Evolutionary conservation across 225 moss, liverwort and hornwort species (phyloP).

Genomic region (Neckera pumila): DNA sequence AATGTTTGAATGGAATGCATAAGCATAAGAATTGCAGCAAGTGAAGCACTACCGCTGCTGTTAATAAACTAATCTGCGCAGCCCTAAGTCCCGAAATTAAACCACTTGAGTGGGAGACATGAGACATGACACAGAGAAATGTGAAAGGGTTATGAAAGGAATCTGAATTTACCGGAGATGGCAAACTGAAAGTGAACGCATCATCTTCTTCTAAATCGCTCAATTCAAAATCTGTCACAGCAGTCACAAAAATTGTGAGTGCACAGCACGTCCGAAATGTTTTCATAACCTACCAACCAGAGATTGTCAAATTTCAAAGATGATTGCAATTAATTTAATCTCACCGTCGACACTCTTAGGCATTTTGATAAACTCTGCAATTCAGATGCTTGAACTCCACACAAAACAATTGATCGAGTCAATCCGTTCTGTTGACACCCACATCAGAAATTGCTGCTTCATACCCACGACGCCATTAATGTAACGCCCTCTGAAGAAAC

Average conservation of each 20-base stretch:
- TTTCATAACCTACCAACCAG: neutral
- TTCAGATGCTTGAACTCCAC: neutral
- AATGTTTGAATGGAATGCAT: no score
- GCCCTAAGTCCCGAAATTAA: neutral
- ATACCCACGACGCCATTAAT: neutral
- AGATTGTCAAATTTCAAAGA: neutral
- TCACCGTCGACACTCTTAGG: neutral
- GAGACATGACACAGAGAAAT: neutral
- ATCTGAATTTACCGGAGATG: neutral
- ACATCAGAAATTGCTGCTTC: neutral
- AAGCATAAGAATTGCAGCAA: neutral
- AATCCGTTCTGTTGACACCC: neutral
- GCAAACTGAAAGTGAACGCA: neutral
- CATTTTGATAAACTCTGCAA: neutral
- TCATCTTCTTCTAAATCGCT: neutral
- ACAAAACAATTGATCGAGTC: neutral
- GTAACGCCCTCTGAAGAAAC: neutral
- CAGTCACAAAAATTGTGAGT: neutral
- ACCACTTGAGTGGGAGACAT: neutral
- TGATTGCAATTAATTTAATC: neutral
- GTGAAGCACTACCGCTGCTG: neutral
- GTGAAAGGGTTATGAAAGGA: neutral
- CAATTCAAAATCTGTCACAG: neutral
- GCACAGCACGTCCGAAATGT: neutral
- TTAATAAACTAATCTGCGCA: neutral